These are phyloP conservation scores for Centella asiatica DNA, from an alignment of 129 eudicot species.

Conservation along the genomic window DNA sequence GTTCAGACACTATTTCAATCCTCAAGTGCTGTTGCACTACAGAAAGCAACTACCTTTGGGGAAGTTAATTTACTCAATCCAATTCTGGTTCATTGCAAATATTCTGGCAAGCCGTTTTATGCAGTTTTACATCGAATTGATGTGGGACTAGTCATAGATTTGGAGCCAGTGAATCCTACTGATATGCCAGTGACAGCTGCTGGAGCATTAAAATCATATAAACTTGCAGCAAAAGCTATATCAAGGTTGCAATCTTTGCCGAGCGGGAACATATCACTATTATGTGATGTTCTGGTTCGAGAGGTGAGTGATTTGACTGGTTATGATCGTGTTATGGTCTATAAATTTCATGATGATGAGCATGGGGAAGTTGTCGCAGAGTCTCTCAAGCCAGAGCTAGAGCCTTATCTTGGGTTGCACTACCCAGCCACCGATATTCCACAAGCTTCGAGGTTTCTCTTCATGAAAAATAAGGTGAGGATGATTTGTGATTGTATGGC, in stretches of 20 bases:
- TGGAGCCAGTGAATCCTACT: constrained; percentile 74
- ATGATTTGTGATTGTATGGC: constrained; percentile 85
- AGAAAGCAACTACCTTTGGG: constrained; percentile 46
- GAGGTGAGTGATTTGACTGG: constrained; percentile 75
- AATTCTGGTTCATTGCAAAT: constrained; percentile 56
- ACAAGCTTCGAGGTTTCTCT: constrained; percentile 83
- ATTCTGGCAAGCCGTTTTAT: constrained; percentile 75
- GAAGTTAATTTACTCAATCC: constrained; percentile 69
- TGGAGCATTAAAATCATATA: constrained; percentile 72
- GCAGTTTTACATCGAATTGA: constrained; percentile 73
- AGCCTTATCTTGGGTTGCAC: constrained; percentile 81
- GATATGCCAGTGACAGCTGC: constrained; percentile 71
- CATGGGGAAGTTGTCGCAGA: constrained; percentile 89
- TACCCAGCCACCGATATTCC: constrained; percentile 94
- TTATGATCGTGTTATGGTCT: constrained; percentile 87
- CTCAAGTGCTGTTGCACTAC: constrained; percentile 58
- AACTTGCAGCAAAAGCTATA: constrained; percentile 78
- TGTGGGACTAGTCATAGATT: constrained; percentile 70
- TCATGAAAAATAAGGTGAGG: constrained; percentile 77
- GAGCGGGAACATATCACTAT: constrained; percentile 57
- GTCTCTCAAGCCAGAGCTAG: constrained; percentile 42
- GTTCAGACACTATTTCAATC: constrained; percentile 55
- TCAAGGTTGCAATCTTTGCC: constrained; percentile 65
- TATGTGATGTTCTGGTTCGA: constrained; percentile 71
- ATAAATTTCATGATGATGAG: constrained; percentile 84